Conservation (phyloP, 179 eudicot species). For the Nepenthes alata region DNA sequence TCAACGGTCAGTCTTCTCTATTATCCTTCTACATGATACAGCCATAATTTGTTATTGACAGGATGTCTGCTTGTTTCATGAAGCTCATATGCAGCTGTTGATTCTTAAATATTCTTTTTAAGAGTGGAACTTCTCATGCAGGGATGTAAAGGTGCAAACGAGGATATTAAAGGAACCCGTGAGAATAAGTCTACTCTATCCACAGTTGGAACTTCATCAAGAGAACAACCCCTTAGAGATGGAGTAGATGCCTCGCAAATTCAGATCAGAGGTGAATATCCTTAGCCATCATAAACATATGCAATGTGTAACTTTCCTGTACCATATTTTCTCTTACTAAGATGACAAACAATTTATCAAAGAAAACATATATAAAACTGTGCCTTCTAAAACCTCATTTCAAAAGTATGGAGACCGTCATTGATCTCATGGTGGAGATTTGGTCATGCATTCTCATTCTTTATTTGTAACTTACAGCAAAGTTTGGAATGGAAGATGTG, state of each 20-base stretch:
- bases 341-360: no score
- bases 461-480: no score
- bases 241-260: slow-evolving; percentile 12
- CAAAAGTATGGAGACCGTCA: no score
- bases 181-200: slow-evolving; percentile 9
- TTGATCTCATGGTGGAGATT: no score
- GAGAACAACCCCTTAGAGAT: slow-evolving; percentile 12
- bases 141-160: slow-evolving; percentile 20
- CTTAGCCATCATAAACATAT: no score
- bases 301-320: no score
- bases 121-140: slow-evolving; percentile 17
- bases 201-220: slow-evolving; percentile 9
- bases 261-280: slow-evolving; percentile 29
- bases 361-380: no score
- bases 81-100: neutral
- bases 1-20: slow-evolving; percentile 25
- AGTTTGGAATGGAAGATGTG: no score
- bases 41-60: no score
- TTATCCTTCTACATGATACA: neutral
- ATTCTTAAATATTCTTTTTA: neutral
- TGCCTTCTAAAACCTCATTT: no score
- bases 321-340: no score
- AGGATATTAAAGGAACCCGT: slow-evolving; percentile 3
- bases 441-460: no score
- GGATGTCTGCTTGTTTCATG: neutral